Conservation (phyloP, 352 stramenopile species). For the Globisporangium cederbergense region DNA sequence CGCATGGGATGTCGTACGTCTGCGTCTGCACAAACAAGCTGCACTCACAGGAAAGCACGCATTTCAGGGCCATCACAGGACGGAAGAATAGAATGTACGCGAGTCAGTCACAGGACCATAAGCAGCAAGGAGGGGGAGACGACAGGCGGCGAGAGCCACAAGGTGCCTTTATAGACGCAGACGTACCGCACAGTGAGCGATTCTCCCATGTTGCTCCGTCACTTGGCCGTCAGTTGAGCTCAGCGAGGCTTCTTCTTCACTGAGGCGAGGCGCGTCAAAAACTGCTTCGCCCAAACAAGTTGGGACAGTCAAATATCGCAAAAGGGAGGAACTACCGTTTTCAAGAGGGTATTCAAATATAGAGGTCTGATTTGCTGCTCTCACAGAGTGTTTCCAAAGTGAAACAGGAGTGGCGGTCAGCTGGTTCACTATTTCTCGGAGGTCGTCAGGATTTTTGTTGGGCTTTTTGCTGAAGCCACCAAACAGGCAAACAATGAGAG, state of each 20-base stretch:
- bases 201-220: constrained; percentile 12
- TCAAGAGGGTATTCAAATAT: background rate
- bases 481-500: background rate
- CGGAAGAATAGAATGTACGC: background rate
- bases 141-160: background rate
- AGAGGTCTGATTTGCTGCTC: constrained; percentile 6
- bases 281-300: background rate
- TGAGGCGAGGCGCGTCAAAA: background rate
- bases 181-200: constrained; percentile 17
- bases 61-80: background rate
- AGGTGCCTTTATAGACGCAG: background rate
- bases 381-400: background rate
- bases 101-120: constrained; percentile 3
- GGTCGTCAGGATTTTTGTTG: background rate
- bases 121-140: background rate
- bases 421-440: constrained; percentile 15
- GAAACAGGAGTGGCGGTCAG: background rate
- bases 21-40: constrained; percentile 77
- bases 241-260: constrained; percentile 9
- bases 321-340: background rate
- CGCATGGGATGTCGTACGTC: constrained; percentile 83
- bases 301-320: background rate
- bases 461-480: constrained; percentile 7
- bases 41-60: background rate
- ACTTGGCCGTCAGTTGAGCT: background rate